These are phyloP conservation scores for Solanum lignicaule DNA, from an alignment of 257 asterid species.

Conservation along the genomic window DNA sequence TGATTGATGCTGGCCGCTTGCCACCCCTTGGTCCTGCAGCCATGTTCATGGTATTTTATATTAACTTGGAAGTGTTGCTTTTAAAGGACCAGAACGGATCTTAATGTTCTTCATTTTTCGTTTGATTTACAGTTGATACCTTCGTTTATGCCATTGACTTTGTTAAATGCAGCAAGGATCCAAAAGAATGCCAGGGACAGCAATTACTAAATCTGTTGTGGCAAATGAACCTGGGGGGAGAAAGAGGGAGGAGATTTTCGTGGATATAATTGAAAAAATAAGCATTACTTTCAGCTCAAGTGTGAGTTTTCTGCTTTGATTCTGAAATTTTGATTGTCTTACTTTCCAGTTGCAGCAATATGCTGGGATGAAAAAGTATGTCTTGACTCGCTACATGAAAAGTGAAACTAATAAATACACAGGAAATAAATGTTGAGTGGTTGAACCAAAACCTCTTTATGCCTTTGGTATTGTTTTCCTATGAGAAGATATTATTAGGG, in stretches of 20 bases:
- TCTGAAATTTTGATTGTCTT: neutral
- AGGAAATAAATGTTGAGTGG: neutral
- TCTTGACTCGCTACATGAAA: neutral
- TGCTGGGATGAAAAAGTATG: neutral
- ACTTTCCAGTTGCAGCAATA: neutral
- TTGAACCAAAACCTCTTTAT: neutral
- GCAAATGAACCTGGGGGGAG: slow-evolving; percentile 97
- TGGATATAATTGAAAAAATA: slow-evolving; percentile 95
- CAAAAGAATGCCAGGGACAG: slow-evolving; percentile 98
- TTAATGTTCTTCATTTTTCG: neutral
- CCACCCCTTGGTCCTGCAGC: slow-evolving; percentile 95
- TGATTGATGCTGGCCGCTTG: slow-evolving; percentile 80
- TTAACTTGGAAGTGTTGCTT: slow-evolving; percentile 4
- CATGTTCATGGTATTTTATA: slow-evolving; percentile 64
- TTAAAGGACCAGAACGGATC: neutral
- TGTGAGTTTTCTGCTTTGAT: slow-evolving; percentile 42
- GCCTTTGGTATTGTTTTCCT: neutral
- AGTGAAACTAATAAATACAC: neutral
- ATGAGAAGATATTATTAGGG: neutral
- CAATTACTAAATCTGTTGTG: slow-evolving; percentile 93
- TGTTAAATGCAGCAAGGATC: slow-evolving; percentile 75
- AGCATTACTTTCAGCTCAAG: slow-evolving; percentile 97
- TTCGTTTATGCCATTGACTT: slow-evolving; percentile 14
- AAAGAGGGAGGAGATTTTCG: slow-evolving; percentile 96
- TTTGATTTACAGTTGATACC: neutral